Conservation (phyloP, 805 yeast species). For the Wickerhamomyces chambardii region DNA sequence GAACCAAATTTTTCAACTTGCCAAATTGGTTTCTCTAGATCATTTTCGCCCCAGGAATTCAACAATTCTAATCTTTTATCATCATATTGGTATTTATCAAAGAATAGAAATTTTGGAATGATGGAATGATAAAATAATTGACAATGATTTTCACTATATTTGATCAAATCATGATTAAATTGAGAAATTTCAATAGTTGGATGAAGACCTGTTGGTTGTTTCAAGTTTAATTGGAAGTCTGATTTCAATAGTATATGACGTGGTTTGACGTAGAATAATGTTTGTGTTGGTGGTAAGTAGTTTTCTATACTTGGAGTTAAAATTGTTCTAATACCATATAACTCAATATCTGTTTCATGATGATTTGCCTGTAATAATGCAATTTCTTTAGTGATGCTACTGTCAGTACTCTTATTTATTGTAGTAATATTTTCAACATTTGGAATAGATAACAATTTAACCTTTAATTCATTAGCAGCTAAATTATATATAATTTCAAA, state of each 20-base stretch:
- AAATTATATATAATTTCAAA: neutral
- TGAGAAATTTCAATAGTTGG: slow-evolving; percentile 20
- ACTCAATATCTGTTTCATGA: slow-evolving; percentile 10
- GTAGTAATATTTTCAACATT: slow-evolving; percentile 6
- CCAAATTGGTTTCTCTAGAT: slow-evolving; percentile 49
- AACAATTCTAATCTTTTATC: slow-evolving; percentile 22
- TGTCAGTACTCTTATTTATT: neutral
- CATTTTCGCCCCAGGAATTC: slow-evolving; percentile 43
- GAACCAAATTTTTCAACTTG: slow-evolving; percentile 35
- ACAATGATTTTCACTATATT: slow-evolving; percentile 22
- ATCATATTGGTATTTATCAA: slow-evolving; percentile 46
- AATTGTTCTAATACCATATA: slow-evolving; percentile 13
- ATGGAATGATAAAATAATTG: slow-evolving; percentile 31
- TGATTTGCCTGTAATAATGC: slow-evolving; percentile 12
- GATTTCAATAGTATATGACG: slow-evolving; percentile 8
- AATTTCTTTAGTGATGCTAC: slow-evolving; percentile 12
- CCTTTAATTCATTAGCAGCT: slow-evolving; percentile 8
- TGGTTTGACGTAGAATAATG: slow-evolving; percentile 13
- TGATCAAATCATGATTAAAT: neutral
- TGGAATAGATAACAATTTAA: slow-evolving; percentile 14
- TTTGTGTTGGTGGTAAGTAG: slow-evolving; percentile 13
- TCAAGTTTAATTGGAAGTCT: slow-evolving; percentile 6
- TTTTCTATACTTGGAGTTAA: slow-evolving; percentile 2
- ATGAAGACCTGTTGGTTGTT: slow-evolving; percentile 28
- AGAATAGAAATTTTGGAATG: slow-evolving; percentile 35